Conservation (phyloP, 768 basidiomycete genomes). For the Kwoniella sp. region DNA sequence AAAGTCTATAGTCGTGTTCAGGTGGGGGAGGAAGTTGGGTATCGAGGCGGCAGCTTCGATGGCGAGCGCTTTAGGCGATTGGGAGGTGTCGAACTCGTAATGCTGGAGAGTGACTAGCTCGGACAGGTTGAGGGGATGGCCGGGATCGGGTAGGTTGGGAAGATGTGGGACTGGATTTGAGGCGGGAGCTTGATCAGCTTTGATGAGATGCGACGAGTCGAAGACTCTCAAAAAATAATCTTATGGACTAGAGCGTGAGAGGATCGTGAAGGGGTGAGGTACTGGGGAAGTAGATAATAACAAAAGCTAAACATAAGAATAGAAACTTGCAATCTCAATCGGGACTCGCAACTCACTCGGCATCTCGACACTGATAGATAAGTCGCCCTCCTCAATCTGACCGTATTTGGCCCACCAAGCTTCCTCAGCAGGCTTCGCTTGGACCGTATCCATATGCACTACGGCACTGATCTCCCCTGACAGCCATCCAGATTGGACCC, state of each 20-base stretch:
- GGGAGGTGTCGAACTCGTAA: slow-evolving; percentile 41
- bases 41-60: slow-evolving; percentile 42
- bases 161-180: slow-evolving; percentile 35
- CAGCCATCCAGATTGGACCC: slow-evolving; percentile 44
- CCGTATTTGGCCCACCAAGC: slow-evolving; percentile 43
- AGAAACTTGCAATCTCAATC: not conserved
- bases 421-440: slow-evolving; percentile 26
- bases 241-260: slow-evolving; percentile 1
- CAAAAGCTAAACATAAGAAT: slow-evolving; percentile 8
- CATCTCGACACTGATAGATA: slow-evolving; percentile 35
- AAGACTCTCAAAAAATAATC: not conserved
- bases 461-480: slow-evolving; percentile 32
- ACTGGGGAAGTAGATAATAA: slow-evolving; percentile 23
- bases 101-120: slow-evolving; percentile 41
- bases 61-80: slow-evolving; percentile 15
- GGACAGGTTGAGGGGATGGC: slow-evolving; percentile 44
- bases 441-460: slow-evolving; percentile 30
- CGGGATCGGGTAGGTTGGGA: slow-evolving; percentile 45
- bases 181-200: not conserved
- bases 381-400: slow-evolving; percentile 34
- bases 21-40: slow-evolving; percentile 37
- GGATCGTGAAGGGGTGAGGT: slow-evolving; percentile 23
- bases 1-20: slow-evolving; percentile 42
- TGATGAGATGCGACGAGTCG: not conserved
- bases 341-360: slow-evolving; percentile 44